A percentile compares a stretch with the other conserved stretches of the same genome.
These are phyloP conservation scores for Clonostachys chloroleuca DNA, from an alignment of 2,329 filamentous ascomycete species.

Conservation along the genomic window DNA sequence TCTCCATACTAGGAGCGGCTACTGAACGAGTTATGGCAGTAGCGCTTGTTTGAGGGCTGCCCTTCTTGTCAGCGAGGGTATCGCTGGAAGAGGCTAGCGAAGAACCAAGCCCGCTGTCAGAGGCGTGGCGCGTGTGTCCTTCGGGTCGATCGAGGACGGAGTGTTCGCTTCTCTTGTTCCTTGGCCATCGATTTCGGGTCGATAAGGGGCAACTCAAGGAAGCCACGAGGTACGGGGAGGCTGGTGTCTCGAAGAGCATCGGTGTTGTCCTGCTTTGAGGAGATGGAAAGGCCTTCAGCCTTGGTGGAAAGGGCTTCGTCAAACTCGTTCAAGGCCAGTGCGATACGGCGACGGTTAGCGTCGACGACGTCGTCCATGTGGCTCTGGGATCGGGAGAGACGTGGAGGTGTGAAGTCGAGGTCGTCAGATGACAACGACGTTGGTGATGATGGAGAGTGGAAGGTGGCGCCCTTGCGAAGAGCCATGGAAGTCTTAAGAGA, in stretches of 20 bases:
- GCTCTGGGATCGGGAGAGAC: slow-evolving; percentile 64
- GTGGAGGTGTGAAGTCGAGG: slow-evolving; percentile 41
- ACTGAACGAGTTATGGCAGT: slow-evolving; percentile 60
- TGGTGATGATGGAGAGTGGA: slow-evolving; percentile 40
- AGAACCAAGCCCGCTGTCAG: slow-evolving; percentile 84
- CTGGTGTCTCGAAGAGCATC: slow-evolving; percentile 45
- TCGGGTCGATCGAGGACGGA: slow-evolving; percentile 51
- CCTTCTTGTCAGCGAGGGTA: slow-evolving; percentile 30
- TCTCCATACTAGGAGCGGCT: slow-evolving; percentile 38
- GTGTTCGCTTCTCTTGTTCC: slow-evolving; percentile 39
- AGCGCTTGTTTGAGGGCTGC: slow-evolving; percentile 27
- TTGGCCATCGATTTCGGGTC: slow-evolving; percentile 39
- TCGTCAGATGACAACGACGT: slow-evolving; percentile 36
- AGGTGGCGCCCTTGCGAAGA: slow-evolving; percentile 69
- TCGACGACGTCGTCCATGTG: slow-evolving; percentile 68
- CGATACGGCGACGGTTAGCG: slow-evolving; percentile 64
- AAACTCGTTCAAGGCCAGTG: slow-evolving; percentile 60
- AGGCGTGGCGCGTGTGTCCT: slow-evolving; percentile 63
- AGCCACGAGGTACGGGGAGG: slow-evolving; percentile 53
- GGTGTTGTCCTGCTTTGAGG: slow-evolving; percentile 21
- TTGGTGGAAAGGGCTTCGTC: slow-evolving; percentile 46
- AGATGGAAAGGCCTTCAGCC: slow-evolving; percentile 27
- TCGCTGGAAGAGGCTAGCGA: slow-evolving; percentile 59
- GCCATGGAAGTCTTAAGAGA: slow-evolving; percentile 28
- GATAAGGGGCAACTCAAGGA: slow-evolving; percentile 52